phyloP scores from a whole-genome alignment of 1,284 basidiomycete species.

The Phenoliferia sp. region DNA sequence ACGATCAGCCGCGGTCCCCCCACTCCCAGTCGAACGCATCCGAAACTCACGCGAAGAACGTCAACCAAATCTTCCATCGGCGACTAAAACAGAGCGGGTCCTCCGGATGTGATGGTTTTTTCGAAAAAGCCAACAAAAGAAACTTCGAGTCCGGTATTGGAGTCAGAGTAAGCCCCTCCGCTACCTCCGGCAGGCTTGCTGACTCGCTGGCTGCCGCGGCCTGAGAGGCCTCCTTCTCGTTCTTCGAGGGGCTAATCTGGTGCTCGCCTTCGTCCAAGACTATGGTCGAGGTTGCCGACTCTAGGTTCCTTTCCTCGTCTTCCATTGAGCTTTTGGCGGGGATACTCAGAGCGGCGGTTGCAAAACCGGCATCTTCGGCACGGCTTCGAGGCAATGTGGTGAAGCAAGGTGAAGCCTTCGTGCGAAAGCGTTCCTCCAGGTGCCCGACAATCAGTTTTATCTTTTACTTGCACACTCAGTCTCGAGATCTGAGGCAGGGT shows the following conservation, averaged over 20 bases:
- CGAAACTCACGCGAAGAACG: slow-evolving; percentile 11
- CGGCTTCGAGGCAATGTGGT: no score
- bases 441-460: no score
- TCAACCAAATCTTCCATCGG: slow-evolving; percentile 4
- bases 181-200: background rate
- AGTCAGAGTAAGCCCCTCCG: slow-evolving; percentile 5
- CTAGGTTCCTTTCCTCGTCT: background rate
- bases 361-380: no score
- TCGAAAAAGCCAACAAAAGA: slow-evolving; percentile 9
- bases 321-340: background rate
- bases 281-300: background rate
- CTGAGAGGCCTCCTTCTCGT: background rate
- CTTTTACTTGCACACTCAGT: no score
- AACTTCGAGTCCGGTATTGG: background rate
- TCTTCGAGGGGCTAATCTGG: background rate
- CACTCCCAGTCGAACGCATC: slow-evolving; percentile 9
- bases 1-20: background rate
- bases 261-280: background rate
- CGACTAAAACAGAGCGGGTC: slow-evolving; percentile 13
- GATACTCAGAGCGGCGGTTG: no score
- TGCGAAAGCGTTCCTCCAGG: no score
- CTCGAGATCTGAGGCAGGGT: no score
- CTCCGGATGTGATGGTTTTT: background rate
- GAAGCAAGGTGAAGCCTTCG: no score
- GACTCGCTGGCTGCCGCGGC: background rate